phyloP scores from a whole-genome alignment of 2,329 filamentous ascomycete genomes.

The Corynespora cassiicola region DNA sequence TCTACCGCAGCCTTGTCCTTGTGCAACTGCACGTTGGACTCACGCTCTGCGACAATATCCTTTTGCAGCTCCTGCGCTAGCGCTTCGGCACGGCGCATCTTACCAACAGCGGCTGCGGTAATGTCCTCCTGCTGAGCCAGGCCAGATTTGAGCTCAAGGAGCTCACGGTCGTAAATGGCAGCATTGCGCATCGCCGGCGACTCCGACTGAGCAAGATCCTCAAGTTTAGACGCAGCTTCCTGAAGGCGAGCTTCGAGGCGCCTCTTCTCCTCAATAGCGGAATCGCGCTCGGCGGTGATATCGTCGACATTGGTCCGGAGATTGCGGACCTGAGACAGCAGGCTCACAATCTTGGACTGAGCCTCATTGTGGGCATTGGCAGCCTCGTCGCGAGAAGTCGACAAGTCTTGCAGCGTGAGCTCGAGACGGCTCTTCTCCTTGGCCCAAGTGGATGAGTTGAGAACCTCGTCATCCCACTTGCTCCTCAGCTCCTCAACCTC shows the following conservation, averaged over 20 bases:
- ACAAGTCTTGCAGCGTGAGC: conserved; percentile 85
- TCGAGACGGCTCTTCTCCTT: conserved; percentile 96
- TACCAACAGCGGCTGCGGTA: conserved; percentile 87
- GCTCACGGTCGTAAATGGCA: conserved; percentile 84
- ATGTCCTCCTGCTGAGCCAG: conserved; percentile 95
- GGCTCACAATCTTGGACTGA: conserved; percentile 87
- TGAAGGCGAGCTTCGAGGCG: conserved; percentile 82
- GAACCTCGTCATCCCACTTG: conserved; percentile 98
- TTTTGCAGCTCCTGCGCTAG: conserved; percentile 89
- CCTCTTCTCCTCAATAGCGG: conserved; percentile 86
- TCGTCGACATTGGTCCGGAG: conserved; percentile 88
- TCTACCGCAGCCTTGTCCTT: conserved; percentile 90
- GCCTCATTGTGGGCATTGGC: conserved; percentile 93
- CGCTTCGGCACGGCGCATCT: conserved; percentile 94
- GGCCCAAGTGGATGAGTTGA: conserved; percentile 97
- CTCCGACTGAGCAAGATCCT: conserved; percentile 84
- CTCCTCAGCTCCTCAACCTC: conserved; percentile 92
- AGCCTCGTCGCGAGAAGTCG: conserved; percentile 91
- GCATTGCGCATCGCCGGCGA: conserved; percentile 89
- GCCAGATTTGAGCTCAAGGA: conserved; percentile 86
- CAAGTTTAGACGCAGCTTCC: conserved; percentile 86
- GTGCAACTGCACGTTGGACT: conserved; percentile 79
- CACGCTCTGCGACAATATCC: conserved; percentile 85
- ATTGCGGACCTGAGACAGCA: conserved; percentile 86
- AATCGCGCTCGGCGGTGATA: conserved; percentile 82